Base-by-base conservation (phyloP, 2,329 filamentous ascomycete species). In the Aspergillus terreus region DNA sequence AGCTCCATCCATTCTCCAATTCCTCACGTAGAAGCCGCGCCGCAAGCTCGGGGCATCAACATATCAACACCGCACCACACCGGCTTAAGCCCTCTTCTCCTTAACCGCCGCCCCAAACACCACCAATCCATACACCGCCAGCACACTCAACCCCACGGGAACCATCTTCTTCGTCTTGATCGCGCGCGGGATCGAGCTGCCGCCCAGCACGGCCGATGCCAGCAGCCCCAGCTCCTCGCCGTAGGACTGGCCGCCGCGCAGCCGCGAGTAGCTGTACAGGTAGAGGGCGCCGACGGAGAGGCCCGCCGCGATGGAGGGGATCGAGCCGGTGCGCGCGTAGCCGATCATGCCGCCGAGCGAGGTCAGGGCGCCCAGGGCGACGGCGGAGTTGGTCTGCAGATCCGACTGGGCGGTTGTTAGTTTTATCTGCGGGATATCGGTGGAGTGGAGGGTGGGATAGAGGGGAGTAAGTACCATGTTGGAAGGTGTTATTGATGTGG, bases 201-300 rank as follows among this genome's bases (percentile, higher is more conserved):
- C 91, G 2, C 82, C 92, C 33, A 99, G 81, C 23, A 97, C 76
- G n/a, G 90, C 64, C 0, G 90, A 95, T 4, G 94, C 94, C 41
- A 96, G 78, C 9, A 99, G 80, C n/a, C 87, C 89, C 41, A 96
- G 77, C 73, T 97, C 94, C 60, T 95, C 76, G 56, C 92, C 94
- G 70, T 94, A 96, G 3, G 88, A 70, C 68, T 90, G 81, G 55
- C 81, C 78, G 62, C 84, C 85, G 63, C 87, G 85, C 57, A 96
- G 85, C 53, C 92, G 88, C 66, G 88, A 85, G 58, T 87, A 92
- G 57, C 90, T 90, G 41, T 96, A 77, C 21, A 84, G 85, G 73
- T 99, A 87, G 53, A 90, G 73, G 14, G 79, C 74, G 43, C 94
- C 94, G 59, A 99, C 91, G 32, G 86, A 85, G 60, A 90, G 78